Evolutionary conservation across 208 protist species (phyloP), one percentile per base, ranked within the genome.

Genomic region (Wallacemonas sp.): DNA sequence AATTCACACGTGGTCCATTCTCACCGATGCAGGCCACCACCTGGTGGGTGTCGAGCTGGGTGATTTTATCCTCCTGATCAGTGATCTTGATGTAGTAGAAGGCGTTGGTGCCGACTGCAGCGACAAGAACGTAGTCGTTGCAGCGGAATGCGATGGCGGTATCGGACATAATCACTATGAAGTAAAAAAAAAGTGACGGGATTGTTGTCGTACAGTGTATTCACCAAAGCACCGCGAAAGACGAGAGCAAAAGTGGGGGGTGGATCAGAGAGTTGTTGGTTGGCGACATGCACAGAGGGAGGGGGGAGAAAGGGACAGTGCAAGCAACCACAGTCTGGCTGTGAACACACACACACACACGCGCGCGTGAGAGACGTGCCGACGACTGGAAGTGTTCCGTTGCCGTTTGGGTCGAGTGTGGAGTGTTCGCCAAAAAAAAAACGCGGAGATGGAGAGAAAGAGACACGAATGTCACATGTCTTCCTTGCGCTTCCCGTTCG

Each of bases 11-110:
- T 32, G 97, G 92, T 2, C 92, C 95, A 63, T 94, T 95, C 57
- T 94, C 89, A 33, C 93, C 93, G 30, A 82, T 80, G 70, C 87
- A 91, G 5, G 90, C 93, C 44, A 97, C 81, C 63, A 97, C n/a
- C 78, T 96, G 94, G 70, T 96, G 86, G 12, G 81, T 74, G 63
- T 94, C 85, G 43, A 96, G 70, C 69, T 90, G 74, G 38, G 81
- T 87, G 39, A 98, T 91, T 74, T 98, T 98, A 54, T 98, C 97
- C 66, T 96, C 90, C 39, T 83, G 72, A 36, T 96, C 85, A 12
- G 95, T 96, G 55, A 98, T 94, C 52, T 97, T 95, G 68, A 96
- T 96, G 74, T 93, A 96, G 70, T 96, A 94, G 65, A 94, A 94
- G 55, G 86, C 87, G 60, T 94, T 94, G 30, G 92, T 76, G 8